Evolutionary conservation across 495 filamentous ascomycete species (phyloP), one percentile per base, ranked within the genome.

Genomic region (Neurospora africana): DNA sequence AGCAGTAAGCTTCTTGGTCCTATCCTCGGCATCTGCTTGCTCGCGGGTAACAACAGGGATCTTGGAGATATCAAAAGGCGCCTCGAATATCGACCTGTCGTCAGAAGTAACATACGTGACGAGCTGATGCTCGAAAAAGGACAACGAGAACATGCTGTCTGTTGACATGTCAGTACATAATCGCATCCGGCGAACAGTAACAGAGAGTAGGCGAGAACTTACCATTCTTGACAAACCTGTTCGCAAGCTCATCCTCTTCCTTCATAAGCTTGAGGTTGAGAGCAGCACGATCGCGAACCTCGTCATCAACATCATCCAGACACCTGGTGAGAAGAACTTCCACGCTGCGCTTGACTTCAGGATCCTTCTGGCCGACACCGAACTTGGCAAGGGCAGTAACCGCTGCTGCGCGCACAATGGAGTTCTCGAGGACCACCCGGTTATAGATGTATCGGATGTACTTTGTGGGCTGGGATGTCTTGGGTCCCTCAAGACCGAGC

Each of bases 361-460:
- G 91, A 76, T 98, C 95, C 82, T 97, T 95, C 81, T 97, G 96
- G 47, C 93, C 94, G 70, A 98, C 94, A 75, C 95, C 96, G 79
- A 98, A 98, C 81, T 98, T 99, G 73, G 95, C 93, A 71, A 99
- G 79, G 9, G 95, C 95, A 21, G 95, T 98, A 47, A 98, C 95
- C 35, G 95, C 96, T 23, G 95, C 96, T 43, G 95, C 95, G 73
- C 95, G 90, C 47, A 99, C 94, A 73, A 97, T 92, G 33, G 95
- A 93, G 79, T 98, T 99, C 84, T 99, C 95, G 35, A 99, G 83
- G 33, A 98, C 96, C 23, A 99, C 95, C 40, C 95, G 90, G 84
- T 99, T 99, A 82, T 99, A 99, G 76, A 99, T 98, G 81, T 99
- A 99, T 15, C 95, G 92, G 78, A 99, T 96, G 76, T 97, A 99